Base-by-base conservation (phyloP, 228 moss, liverwort and hornwort species). In the Sphagnum magellanicum region DNA sequence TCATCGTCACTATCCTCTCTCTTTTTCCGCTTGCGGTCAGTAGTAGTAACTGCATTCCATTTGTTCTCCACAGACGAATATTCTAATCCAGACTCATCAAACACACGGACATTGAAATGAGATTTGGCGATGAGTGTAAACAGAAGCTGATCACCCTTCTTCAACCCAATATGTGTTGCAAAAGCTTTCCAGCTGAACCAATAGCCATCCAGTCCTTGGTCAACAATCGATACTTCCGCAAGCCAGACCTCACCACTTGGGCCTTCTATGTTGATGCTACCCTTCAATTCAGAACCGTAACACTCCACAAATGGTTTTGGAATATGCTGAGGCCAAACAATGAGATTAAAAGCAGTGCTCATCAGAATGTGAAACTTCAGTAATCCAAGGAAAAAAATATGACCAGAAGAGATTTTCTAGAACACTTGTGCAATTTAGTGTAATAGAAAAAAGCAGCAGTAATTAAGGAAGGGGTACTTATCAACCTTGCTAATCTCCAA, bases 211-310 rank as follows among this genome's bases (percentile, higher is more conserved):
- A 66, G 64, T 13, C 71, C 75, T 10, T 61, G 60, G 1, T 71
- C 16, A 15, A 50, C 15, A 5, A 7, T 51, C 5, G 68, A 63
- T 48, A 80, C 84, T 49, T 61, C 70, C 55, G 78, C 80, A 59
- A 80, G 73, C 80, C 80, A 80, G 6, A 78, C 66, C 50, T 71
- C 71, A 59, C 80, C 80, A 53, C 58, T 73, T 14, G 60, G 58
- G 8, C 84, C 75, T 63, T 80, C 80, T 68, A 84, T 72, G 71
- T 80, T 80, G 47, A 78, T 80, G 63, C 73, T 75, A 13, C 75
- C 75, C 6, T 63, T 70, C 17, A 84, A 80, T 48, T 15, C 47
- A 48, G 59, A 10, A n/a, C 68, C 75, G 49, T 80, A 68, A 49
- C 9, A 50, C 16, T 66, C 69, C 71, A 80, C 66, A 49, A 80